Base-by-base conservation (phyloP, 352 stramenopile genomes). In the Globisporangium splendens region DNA sequence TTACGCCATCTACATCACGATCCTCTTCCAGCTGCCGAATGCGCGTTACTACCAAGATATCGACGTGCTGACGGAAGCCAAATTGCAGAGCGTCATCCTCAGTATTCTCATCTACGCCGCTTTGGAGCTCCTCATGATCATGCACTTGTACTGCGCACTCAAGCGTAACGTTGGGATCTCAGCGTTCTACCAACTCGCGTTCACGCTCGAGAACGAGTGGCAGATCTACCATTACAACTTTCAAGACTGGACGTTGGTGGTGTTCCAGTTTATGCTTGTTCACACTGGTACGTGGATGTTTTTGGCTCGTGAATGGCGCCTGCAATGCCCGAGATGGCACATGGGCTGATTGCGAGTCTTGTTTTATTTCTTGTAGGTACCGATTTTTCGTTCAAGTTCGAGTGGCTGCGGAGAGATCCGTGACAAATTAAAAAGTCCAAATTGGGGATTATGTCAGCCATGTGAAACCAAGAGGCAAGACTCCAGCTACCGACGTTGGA, bases 1-100 rank as follows among this genome's bases (percentile, higher is more conserved):
- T 20, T 59, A 59, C 15, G 28, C 43, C 17, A 28, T 44, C 18
- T 52, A 59, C 43, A 12, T 59, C 11, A 11, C 8, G 1, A 46
- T 52, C 13, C 22, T 50, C 8, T 52, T 46, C 54, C 42, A 52
- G 3, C 2, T 46, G 24, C 54, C 46, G 8, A 59, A 52, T n/a
- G 43, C 54, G 10, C 35, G 50, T 15, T 52, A 59, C 13, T 52
- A 46, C 17, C 24, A 52, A n/a, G 46, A 59, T 31, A 59, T 50
- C 2, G 20, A 28, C 1, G 15, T 6, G 0, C 20, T 56, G 3
- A 49, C 21, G 0, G 50, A 47, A 1, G 1, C 33, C 4, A 48
- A 56, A 22, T 21, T 56, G 13, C 13, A 41, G 4, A 5, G 1
- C 0, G 8, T 56, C 4, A 35, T 56, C 1, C 13, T 12, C 20